Conservation (phyloP, 805 yeast species). For the Blastobotrys mokoenaii region DNA sequence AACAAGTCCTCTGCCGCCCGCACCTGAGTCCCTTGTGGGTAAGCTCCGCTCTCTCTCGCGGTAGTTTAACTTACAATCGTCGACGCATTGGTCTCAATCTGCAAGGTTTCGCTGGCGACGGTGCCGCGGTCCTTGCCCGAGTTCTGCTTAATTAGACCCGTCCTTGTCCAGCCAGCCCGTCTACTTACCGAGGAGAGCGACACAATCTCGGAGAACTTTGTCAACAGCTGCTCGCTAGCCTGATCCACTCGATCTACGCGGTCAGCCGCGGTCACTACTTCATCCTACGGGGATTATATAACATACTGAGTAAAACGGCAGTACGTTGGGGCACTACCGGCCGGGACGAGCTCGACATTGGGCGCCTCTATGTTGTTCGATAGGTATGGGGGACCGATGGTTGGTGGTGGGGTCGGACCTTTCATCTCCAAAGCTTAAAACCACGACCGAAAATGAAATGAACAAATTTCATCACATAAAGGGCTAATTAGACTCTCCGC, state of each 20-base stretch:
- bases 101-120: slow-evolving; percentile 31
- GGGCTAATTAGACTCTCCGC: no score
- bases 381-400: no score
- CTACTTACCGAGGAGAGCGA: slow-evolving; percentile 20
- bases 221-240: slow-evolving; percentile 20
- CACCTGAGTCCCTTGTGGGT: slow-evolving; percentile 8
- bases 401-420: no score
- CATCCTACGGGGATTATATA: background rate
- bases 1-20: slow-evolving; percentile 33
- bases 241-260: slow-evolving; percentile 16
- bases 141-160: slow-evolving; percentile 10
- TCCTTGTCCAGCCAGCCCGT: background rate
- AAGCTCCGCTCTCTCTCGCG: no score
- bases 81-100: slow-evolving; percentile 31
- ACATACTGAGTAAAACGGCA: slow-evolving; percentile 15
- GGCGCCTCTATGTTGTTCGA: no score
- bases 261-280: background rate
- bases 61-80: slow-evolving; percentile 15
- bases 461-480: no score
- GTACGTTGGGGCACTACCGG: slow-evolving; percentile 15
- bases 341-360: background rate
- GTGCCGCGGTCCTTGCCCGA: slow-evolving; percentile 26
- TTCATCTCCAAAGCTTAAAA: no score
- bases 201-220: slow-evolving; percentile 24
- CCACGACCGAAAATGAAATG: no score